A percentile compares a stretch with the other conserved stretches of the same genome.
These are phyloP conservation scores for Pleurotus tuber-regium DNA, from an alignment of 768 basidiomycete species.

Conservation along the genomic window DNA sequence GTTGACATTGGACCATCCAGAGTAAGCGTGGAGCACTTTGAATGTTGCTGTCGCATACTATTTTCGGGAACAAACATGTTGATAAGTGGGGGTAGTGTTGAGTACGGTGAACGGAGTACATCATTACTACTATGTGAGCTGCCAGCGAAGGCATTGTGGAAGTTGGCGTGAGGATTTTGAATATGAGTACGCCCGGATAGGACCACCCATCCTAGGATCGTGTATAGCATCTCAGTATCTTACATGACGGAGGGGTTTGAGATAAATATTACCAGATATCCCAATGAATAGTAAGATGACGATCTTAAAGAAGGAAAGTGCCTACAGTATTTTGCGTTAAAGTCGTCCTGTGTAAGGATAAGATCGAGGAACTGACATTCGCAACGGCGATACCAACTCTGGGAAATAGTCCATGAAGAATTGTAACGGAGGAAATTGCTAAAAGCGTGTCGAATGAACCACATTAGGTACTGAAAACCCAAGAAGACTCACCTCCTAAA, in stretches of 20 bases:
- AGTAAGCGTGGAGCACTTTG: constrained; percentile 46
- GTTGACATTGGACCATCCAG: constrained; percentile 56
- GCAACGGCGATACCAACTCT: constrained; percentile 48
- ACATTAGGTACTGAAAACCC: not conserved
- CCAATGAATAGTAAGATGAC: constrained; percentile 51
- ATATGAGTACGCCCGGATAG: constrained; percentile 51
- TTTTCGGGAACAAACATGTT: too few relatives aligned
- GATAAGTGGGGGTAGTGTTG: too few relatives aligned
- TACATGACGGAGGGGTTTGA: not conserved
- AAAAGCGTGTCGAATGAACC: not conserved
- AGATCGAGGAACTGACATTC: constrained; percentile 37
- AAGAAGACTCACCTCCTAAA: constrained; percentile 39
- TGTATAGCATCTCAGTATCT: not conserved
- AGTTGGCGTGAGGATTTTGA: constrained; percentile 49
- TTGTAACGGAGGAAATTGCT: constrained; percentile 50
- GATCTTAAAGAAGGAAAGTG: constrained; percentile 52
- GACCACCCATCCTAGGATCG: constrained; percentile 50
- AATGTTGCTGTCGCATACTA: constrained; percentile 62
- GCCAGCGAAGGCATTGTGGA: constrained; percentile 50
- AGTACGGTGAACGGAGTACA: constrained; percentile 12
- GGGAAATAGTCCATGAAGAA: constrained; percentile 53
- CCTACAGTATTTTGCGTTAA: constrained; percentile 29
- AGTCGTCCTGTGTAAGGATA: constrained; percentile 17
- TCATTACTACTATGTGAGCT: constrained; percentile 46
- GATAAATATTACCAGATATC: constrained; percentile 31